phyloP scores from a whole-genome alignment of 208 protist genomes.

The Leishmania amazonensis region DNA sequence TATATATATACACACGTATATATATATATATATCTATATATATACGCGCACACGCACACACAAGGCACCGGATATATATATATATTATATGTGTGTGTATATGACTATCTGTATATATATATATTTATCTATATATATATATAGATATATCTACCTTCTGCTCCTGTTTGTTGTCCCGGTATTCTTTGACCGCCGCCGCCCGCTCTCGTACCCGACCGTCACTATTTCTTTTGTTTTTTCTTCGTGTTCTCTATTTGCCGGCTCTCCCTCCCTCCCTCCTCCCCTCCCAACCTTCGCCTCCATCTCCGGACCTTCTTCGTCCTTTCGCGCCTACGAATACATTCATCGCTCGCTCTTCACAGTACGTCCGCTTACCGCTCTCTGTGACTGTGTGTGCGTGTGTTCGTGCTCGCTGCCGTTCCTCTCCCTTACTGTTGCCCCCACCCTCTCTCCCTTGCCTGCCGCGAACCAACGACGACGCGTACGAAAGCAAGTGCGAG shows the following conservation, averaged over 20 bases:
- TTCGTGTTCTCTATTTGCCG: neutral
- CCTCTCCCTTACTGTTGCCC: neutral
- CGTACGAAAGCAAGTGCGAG: neutral
- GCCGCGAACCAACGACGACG: too few species aligned
- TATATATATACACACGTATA: neutral
- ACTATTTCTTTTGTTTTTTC: neutral
- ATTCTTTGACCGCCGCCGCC: slow-evolving; percentile 1
- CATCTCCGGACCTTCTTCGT: neutral
- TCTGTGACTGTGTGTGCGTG: neutral
- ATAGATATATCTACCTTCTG: neutral
- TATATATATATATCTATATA: neutral
- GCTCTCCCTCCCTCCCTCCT: neutral
- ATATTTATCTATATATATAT: neutral
- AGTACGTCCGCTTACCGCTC: neutral
- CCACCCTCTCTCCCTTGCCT: neutral
- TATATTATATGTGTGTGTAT: neutral
- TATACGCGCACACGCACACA: neutral
- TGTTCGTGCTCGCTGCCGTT: neutral
- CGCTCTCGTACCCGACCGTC: neutral
- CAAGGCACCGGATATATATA: neutral
- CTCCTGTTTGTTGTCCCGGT: neutral
- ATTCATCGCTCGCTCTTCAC: neutral
- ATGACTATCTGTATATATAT: too few species aligned
- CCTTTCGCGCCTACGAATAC: neutral
- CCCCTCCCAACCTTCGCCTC: neutral